A percentile compares a stretch with the other conserved stretches of the same genome.
phyloP scores from a whole-genome alignment of 179 eudicot species.

The Camellia oleifera region DNA sequence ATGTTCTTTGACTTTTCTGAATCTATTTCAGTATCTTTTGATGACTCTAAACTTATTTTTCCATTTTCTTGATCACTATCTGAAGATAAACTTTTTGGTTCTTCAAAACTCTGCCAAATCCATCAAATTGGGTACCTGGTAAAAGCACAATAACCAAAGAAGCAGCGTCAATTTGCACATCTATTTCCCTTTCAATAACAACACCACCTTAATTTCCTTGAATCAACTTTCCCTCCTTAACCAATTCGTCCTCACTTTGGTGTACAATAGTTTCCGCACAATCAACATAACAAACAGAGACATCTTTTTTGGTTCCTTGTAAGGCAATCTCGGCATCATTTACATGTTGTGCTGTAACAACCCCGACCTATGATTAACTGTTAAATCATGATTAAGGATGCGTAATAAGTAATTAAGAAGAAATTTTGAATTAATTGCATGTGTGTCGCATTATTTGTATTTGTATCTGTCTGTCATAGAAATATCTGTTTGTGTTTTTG shows the following conservation, averaged over 20 bases:
- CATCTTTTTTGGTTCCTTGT: conserved; percentile 60
- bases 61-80: conserved; percentile 58
- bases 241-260: conserved; percentile 39
- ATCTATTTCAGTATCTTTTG: conserved; percentile 54
- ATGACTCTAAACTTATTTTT: conserved; percentile 31
- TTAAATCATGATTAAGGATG: too few species aligned
- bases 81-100: conserved; percentile 27
- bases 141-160: conserved; percentile 25
- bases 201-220: conserved; percentile 33
- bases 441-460: too few species aligned
- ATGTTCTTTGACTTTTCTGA: conserved; percentile 51
- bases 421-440: too few species aligned
- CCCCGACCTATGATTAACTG: too few species aligned
- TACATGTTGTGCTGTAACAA: conserved; percentile 32
- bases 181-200: conserved; percentile 35
- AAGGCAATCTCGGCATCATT: conserved; percentile 83
- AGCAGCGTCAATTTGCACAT: conserved; percentile 35
- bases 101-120: conserved; percentile 34
- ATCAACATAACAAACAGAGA: conserved; percentile 41
- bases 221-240: conserved; percentile 41
- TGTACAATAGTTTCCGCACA: conserved; percentile 34
- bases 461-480: too few species aligned
- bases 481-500: too few species aligned
- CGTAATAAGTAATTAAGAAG: too few species aligned
- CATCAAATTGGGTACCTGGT: conserved; percentile 34